Base-by-base conservation (phyloP, 2,329 filamentous ascomycete genomes). In the Xylaria sp. region DNA sequence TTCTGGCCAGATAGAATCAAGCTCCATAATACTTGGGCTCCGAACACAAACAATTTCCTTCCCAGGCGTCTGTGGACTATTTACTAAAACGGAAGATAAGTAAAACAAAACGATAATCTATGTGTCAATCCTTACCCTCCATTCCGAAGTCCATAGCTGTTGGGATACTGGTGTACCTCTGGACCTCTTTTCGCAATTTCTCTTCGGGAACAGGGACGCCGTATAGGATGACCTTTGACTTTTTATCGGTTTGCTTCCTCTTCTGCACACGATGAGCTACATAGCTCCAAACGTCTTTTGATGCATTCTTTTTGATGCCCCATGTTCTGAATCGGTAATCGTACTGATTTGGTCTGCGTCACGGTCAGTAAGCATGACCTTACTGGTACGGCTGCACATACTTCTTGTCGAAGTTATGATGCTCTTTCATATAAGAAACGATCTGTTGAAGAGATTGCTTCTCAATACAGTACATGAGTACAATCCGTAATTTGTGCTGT, bases 241-340 rank as follows among this genome's bases (percentile, higher is more conserved):
- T 38, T 43, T 35, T 54, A 9, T 49, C 43, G 12, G n/a, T 25
- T n/a, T 17, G 28, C 17, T 57, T 50, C 23, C 25, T 58, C 17
- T 54, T 49, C 17, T 25, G 31, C 15, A 60, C 12, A n/a, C 3
- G 21, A 23, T 63, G 60, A 23, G 19, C 49, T 17, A 59, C 23
- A 14, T 54, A 50, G 43, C 2, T 12, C 60, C 60, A 63, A 31
- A 49, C 31, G 1, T 49, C 42, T 31, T 45, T 55, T 1, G 33
- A 5, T 3, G 35, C 8, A 14, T 59, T 63, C 23, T 63, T 63
- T 15, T 51, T 54, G 17, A 55, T 9, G 11, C 43, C 37, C 55
- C 60, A 63, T 51, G 43, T 63, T 38, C 50, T 50, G 25, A 63
- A 43, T 51, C 45, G 43, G 28, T 55, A 59, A 17, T 59, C 33